Base-by-base conservation (phyloP, 1,284 basidiomycete species). In the Inonotus obliquus region DNA sequence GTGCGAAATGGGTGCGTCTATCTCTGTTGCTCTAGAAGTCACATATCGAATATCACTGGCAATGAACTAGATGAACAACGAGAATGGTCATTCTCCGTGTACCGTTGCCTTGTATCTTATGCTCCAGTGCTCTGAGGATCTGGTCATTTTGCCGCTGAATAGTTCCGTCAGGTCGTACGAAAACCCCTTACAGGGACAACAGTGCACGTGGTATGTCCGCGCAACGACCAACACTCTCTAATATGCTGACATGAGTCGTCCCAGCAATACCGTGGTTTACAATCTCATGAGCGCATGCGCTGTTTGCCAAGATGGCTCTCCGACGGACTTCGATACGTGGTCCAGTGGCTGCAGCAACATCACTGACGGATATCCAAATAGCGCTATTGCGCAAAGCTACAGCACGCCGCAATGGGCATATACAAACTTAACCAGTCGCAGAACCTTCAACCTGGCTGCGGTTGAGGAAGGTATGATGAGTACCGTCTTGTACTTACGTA, bases 211-310 rank as follows among this genome's bases (percentile, higher is more conserved):
- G 60, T 61, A 32, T 21, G 54, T 45, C n/a, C 21, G 9, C 19
- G 32, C 23, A 11, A 5, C 23, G 44, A 47, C 25, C 39, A 14
- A 23, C 4, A 32, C 23, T 49, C 10, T 17, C 5, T 6, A 9
- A 25, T 25, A 4, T 56, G 53, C 39, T 29, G 23, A 14, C n/a
- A 29, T 1, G 17, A 4, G 53, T 13, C 14, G 41, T 29, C 9
- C 7, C 44, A 63, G 62, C 53, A 63, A 63, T 49, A 63, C 51
- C 27, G 62, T 63, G 11, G 45, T 59, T 13, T 63, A 59, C 57
- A 63, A 63, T 37, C 62, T 63, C 21, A 51, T 59, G 38, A 63
- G 58, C 32, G 62, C 57, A 17, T 63, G 62, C 35, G 57, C 57
- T 29, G 37, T 59, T 14, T 63, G 62, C 17, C 62, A 63, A 23